Evolutionary conservation across 495 filamentous ascomycete species (phyloP), one percentile per base, ranked within the genome.

Genomic region (Tirmania nivea): DNA sequence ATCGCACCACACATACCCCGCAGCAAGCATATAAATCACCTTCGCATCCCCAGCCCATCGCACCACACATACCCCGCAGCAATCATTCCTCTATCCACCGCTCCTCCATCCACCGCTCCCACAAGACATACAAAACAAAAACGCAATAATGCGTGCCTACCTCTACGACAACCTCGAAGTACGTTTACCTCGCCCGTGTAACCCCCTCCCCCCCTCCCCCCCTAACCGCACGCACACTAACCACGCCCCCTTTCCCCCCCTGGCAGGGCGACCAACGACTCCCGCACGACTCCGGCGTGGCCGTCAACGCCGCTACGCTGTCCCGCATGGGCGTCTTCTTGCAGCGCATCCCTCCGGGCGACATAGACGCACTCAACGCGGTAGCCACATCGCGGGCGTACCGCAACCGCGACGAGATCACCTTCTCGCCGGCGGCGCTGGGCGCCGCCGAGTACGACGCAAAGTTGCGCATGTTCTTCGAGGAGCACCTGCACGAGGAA

Each of bases 401-500:
- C 75, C 86, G 83, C 72, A 94, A 96, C 71, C 83, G 90, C 14
- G 90, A 97, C 68, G 78, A 89, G 68, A 81, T 95, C 63, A 80
- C 73, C 57, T 82, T 96, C n/a, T 89, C 85, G 19, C 88, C 86
- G 0, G 74, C 75, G 56, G 81, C 77, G 54, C 87, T 96, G 86
- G 88, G 89, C 52, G 21, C n/a, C 1, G 80, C 74, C 45, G 68
- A 75, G 34, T 89, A 88, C 69, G 90, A 97, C 69, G 75, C 79
- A 56, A 95, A 96, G 64, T 84, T 97, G 56, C 86, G 83, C 69
- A 77, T 65, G 55, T 97, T 97, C 71, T 96, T 96, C 71, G 65
- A 81, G 48, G 90, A 97, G 73, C 90, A 97, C 67, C 68, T 96
- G 60, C 90, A 97, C 60, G 90, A 97, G 70, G 92, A 96, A 63